Conservation (phyloP, 2,329 filamentous ascomycete genomes). For the Lomentospora prolificans region DNA sequence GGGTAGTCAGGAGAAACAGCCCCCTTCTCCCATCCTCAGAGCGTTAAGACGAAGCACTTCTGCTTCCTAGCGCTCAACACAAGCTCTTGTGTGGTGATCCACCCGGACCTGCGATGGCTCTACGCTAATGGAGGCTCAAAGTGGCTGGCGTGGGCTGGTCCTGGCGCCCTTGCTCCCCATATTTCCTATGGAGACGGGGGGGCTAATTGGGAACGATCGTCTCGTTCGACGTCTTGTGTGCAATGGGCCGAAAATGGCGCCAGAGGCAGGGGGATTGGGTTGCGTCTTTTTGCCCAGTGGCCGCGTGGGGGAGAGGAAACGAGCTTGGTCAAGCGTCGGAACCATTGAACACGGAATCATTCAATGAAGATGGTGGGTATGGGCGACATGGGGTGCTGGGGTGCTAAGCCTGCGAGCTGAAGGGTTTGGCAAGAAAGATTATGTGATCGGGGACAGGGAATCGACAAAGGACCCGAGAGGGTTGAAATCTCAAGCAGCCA, state of each 20-base stretch:
- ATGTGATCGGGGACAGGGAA: not conserved
- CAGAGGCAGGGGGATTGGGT: not conserved
- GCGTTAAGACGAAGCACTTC: too few species aligned
- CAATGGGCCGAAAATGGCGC: not conserved
- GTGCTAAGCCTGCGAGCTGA: too few species aligned
- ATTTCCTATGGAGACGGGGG: not conserved
- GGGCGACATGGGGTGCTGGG: not conserved
- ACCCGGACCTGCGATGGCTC: too few species aligned
- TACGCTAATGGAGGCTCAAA: not conserved
- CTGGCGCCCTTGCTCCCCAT: too few species aligned
- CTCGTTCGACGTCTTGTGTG: slow-evolving; percentile 2
- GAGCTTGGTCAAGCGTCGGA: not conserved
- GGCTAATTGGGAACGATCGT: not conserved
- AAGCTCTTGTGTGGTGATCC: too few species aligned
- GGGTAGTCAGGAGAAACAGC: not conserved
- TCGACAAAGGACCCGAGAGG: not conserved
- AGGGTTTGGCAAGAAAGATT: not conserved
- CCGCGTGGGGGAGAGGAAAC: not conserved
- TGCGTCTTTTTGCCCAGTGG: not conserved
- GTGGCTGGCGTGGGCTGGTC: too few species aligned
- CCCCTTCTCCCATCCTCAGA: too few species aligned
- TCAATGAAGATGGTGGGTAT: not conserved
- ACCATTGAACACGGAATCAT: too few species aligned
- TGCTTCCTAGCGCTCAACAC: too few species aligned
- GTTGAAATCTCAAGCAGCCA: not conserved